phyloP scores from a whole-genome alignment of 164 flowering plant species.

The Annona squamosa region DNA sequence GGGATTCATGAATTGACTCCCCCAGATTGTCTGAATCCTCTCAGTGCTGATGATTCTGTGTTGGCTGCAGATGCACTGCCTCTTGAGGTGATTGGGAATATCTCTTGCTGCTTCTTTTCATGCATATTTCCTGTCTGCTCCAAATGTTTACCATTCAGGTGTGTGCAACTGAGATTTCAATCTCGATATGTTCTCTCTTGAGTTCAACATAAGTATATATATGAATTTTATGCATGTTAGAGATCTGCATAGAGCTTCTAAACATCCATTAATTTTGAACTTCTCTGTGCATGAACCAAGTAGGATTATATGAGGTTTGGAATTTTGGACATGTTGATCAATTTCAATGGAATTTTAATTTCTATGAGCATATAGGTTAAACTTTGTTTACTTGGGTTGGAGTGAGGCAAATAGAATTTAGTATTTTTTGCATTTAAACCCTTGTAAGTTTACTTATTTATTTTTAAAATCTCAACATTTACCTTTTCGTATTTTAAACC shows the following conservation, averaged over 20 bases:
- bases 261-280: too few relatives aligned
- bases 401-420: too few relatives aligned
- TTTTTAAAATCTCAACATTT: too few relatives aligned
- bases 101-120: not conserved
- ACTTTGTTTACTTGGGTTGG: too few relatives aligned
- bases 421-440: too few relatives aligned
- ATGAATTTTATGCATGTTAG: not conserved
- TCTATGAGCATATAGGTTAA: too few relatives aligned
- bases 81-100: slow-evolving; percentile 56
- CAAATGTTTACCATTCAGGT: not conserved
- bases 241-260: not conserved
- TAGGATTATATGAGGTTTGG: too few relatives aligned
- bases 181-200: not conserved
- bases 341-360: too few relatives aligned
- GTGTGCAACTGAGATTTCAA: not conserved
- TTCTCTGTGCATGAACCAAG: too few relatives aligned
- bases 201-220: not conserved
- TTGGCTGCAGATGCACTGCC: slow-evolving; percentile 95
- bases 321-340: too few relatives aligned
- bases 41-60: slow-evolving; percentile 82
- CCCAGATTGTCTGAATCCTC: slow-evolving; percentile 87
- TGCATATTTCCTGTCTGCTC: not conserved
- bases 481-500: too few relatives aligned
- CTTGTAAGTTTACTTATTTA: too few relatives aligned
- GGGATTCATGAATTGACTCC: slow-evolving; percentile 94